Conservation (phyloP, 805 yeast species). For the Cyberlindnera mississippiensis region DNA sequence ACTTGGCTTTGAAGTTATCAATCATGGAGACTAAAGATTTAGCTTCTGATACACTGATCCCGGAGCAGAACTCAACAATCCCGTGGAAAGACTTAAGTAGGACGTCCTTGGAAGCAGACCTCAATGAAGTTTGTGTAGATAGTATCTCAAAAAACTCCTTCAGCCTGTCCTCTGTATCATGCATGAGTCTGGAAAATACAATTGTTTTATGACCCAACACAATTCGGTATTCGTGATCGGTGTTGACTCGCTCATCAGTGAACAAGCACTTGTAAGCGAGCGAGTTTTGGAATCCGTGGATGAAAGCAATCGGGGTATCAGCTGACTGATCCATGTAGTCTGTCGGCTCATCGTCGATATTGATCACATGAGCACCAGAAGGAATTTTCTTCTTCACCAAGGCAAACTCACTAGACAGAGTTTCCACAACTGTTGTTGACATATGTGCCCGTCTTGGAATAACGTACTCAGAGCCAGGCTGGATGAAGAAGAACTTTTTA, state of each 20-base stretch:
- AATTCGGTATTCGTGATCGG: conserved; percentile 9
- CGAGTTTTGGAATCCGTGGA: conserved; percentile 9
- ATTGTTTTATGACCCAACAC: conserved; percentile 13
- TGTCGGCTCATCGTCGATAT: conserved; percentile 2
- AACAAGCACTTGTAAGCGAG: conserved; percentile 17
- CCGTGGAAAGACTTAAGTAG: conserved; percentile 10
- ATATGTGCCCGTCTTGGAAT: conserved; percentile 18
- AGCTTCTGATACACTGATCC: conserved; percentile 9
- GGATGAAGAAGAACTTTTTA: conserved; percentile 1
- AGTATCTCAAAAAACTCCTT: conserved; percentile 13
- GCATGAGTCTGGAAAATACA: conserved; percentile 12
- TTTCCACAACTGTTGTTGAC: conserved; percentile 21
- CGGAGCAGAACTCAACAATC: conserved; percentile 17
- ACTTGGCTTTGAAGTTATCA: conserved; percentile 20
- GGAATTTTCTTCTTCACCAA: conserved; percentile 9
- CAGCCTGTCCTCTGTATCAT: conserved; percentile 12
- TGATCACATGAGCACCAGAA: neutral
- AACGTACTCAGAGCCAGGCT: conserved; percentile 12
- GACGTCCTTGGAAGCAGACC: conserved; percentile 1
- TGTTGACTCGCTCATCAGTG: conserved; percentile 1
- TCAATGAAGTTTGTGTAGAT: conserved; percentile 1
- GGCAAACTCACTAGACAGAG: conserved; percentile 19
- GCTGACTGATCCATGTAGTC: neutral
- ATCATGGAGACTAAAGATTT: conserved; percentile 16
- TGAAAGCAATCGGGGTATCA: neutral